Conservation (phyloP, 352 stramenopile species). For the Discostella stelligera region DNA sequence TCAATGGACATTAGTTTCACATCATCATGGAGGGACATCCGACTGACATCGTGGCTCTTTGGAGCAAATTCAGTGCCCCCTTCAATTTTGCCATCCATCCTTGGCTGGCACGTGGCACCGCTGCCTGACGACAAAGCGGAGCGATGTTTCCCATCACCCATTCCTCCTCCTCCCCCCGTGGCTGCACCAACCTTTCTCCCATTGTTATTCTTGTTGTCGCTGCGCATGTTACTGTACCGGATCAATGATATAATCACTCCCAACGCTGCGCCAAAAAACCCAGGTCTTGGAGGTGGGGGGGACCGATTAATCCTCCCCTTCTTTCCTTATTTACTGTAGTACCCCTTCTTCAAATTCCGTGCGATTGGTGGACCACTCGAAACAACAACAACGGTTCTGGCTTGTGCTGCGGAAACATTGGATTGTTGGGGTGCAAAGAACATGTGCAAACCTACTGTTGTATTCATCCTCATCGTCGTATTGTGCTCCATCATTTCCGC, state of each 20-base stretch:
- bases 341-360: no score
- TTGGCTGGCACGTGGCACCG: background rate
- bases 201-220: background rate
- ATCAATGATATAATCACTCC: background rate
- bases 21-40: background rate
- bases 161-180: no score
- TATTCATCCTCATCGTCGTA: no score
- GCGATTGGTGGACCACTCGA: no score
- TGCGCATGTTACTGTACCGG: background rate
- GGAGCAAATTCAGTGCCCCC: no score
- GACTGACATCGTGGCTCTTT: conserved; percentile 3
- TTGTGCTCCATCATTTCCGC: no score
- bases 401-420: no score
- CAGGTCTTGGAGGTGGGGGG: conserved; percentile 26
- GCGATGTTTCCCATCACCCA: background rate
- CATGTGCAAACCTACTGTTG: no score
- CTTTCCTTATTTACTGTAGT: conserved; percentile 27
- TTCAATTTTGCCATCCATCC: background rate
- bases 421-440: no score
- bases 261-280: background rate
- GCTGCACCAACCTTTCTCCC: no score
- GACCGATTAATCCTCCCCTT: conserved; percentile 13
- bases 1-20: conserved; percentile 1
- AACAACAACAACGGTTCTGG: no score
- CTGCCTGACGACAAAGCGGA: background rate